Conservation (phyloP, 495 filamentous ascomycete species). For the Alectoria sarmentosa region DNA sequence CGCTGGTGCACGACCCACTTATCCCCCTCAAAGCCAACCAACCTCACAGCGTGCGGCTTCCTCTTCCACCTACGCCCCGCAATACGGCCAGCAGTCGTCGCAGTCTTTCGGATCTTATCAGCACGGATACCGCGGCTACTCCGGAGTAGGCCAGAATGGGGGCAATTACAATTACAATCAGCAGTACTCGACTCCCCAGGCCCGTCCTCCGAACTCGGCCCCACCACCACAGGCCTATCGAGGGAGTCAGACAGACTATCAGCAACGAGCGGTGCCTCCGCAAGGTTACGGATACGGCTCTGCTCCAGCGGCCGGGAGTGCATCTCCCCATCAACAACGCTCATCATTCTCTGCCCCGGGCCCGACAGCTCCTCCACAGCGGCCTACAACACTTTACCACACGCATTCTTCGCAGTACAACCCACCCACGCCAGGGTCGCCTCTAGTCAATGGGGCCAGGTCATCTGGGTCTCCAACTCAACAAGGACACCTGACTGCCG, state of each 20-base stretch:
- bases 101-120: conserved; percentile 37
- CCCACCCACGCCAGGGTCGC: conserved; percentile 29
- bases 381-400: conserved; percentile 29
- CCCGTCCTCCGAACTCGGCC: conserved; percentile 23
- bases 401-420: conserved; percentile 29
- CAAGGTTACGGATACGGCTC: conserved; percentile 27
- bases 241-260: conserved; percentile 35
- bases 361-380: conserved; percentile 28
- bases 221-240: conserved; percentile 37
- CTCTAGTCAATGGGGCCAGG: conserved; percentile 36
- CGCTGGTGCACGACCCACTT: conserved; percentile 37
- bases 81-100: conserved; percentile 35
- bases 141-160: conserved; percentile 28
- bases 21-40: conserved; percentile 36
- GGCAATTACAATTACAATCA: conserved; percentile 22
- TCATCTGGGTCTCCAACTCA: conserved; percentile 17
- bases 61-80: conserved; percentile 33
- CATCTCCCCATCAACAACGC: conserved; percentile 33
- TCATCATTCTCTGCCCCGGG: conserved; percentile 27
- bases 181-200: conserved; percentile 21
- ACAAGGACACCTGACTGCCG: conserved; percentile 19
- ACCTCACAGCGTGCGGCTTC: conserved; percentile 28
- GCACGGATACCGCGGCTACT: conserved; percentile 38
- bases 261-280: conserved; percentile 33
- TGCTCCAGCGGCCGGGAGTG: conserved; percentile 28